A percentile compares a stretch with the other conserved stretches of the same genome.
Evolutionary conservation across 2,329 filamentous ascomycete genomes (phyloP).

Genomic region (Aspergillus terreus): DNA sequence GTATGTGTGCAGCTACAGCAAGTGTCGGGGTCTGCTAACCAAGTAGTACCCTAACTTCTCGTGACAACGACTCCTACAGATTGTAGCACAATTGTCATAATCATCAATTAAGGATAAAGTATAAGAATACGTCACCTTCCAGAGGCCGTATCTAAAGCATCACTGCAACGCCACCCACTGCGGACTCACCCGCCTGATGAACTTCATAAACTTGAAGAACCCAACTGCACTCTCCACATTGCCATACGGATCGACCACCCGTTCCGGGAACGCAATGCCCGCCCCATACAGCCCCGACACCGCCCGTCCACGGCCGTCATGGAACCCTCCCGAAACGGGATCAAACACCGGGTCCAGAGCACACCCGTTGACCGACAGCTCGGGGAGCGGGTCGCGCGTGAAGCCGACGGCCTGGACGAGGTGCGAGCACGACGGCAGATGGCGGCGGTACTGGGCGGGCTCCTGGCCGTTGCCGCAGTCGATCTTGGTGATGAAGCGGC

Average conservation of each 20-base stretch:
- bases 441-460: conserved; percentile 42
- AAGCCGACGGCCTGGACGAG: conserved; percentile 61
- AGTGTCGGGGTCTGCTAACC: too few species aligned
- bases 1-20: too few species aligned
- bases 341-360: conserved; percentile 27
- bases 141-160: not conserved
- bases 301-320: conserved; percentile 39
- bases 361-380: conserved; percentile 36
- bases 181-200: conserved; percentile 53
- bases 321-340: conserved; percentile 44
- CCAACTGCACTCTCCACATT: conserved; percentile 62
- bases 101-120: not conserved
- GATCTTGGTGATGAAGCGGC: conserved; percentile 46
- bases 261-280: conserved; percentile 62
- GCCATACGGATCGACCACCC: conserved; percentile 57
- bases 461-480: conserved; percentile 44
- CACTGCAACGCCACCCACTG: conserved; percentile 39
- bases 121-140: not conserved
- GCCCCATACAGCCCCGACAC: conserved; percentile 57
- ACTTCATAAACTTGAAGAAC: conserved; percentile 65
- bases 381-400: conserved; percentile 48
- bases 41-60: too few species aligned
- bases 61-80: too few species aligned
- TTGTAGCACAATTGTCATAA: too few species aligned
- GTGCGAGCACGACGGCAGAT: conserved; percentile 50